Evolutionary conservation across 2,329 filamentous ascomycete genomes (phyloP), one percentile per base, ranked within the genome.

Genomic region (Botrytis fragariae): DNA sequence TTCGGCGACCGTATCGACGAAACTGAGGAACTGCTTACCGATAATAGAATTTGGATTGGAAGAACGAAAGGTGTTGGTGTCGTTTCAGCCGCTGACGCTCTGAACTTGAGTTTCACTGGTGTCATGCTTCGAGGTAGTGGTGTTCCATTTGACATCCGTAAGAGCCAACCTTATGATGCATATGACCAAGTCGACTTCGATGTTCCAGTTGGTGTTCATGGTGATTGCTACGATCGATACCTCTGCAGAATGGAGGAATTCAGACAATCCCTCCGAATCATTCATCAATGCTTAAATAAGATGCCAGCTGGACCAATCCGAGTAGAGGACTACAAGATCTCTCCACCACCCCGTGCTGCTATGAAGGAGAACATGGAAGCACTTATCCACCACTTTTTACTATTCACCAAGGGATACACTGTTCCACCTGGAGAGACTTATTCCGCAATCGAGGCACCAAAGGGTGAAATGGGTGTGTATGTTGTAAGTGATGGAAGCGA

Each of bases 281-380:
- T 99, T 82, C 92, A 97, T 87, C 97, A 99, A 85, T 99, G 97
- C 84, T 86, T 99, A 79, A 98, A 99, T 88, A 94, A 99, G 87
- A 99, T 99, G 93, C 95, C 97, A 67, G 88, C 93, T 67, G 96
- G 96, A 42, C 96, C 96, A 70, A 89, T 98, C 82, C 93, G 95
- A 78, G 94, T 98, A 60, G 96, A 99, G 85, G 96, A 99, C 85
- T 99, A 98, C 90, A 99, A 99, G 90, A 90, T 99, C 81, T 92
- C 93, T 4, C 96, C 96, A 35, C 96, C 96, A 75, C 97, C 96
- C n/a, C 91, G 96, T 81, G 88, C 93, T 62, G 96, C 96, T 81
- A 99, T 99, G 96, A 99, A 99, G 89, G 96, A 99, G 90, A 99
- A 99, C 87, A 99, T 99, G 97, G 96, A 99, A 86, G 95, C 96